phyloP scores from a whole-genome alignment of 495 filamentous ascomycete species.

The Lentithecium fluviatile region DNA sequence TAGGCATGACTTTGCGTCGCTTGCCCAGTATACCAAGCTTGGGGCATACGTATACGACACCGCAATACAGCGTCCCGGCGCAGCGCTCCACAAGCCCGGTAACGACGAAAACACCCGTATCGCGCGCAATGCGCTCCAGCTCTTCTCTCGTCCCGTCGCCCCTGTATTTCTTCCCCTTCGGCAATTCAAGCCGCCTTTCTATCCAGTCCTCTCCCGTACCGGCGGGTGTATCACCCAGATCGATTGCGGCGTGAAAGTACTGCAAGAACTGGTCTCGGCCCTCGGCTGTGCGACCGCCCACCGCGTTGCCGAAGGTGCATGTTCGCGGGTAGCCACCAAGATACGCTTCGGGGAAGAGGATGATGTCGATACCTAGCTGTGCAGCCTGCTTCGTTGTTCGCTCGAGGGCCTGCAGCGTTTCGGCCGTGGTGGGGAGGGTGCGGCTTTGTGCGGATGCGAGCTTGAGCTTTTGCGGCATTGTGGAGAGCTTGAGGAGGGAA shows the following conservation, averaged over 20 bases:
- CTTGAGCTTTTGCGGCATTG: slow-evolving; percentile 54
- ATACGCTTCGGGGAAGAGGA: slow-evolving; percentile 92
- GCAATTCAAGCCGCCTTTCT: slow-evolving; percentile 55
- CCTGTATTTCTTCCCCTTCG: slow-evolving; percentile 46
- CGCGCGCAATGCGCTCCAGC: slow-evolving; percentile 68
- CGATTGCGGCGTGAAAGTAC: slow-evolving; percentile 76
- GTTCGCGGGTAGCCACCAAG: slow-evolving; percentile 90
- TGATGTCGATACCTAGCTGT: slow-evolving; percentile 60
- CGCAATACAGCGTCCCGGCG: slow-evolving; percentile 83
- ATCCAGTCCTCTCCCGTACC: slow-evolving; percentile 77
- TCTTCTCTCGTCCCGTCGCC: slow-evolving; percentile 86
- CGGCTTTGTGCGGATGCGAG: slow-evolving; percentile 76
- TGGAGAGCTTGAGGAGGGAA: neutral
- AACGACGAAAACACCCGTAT: slow-evolving; percentile 78
- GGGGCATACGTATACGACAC: slow-evolving; percentile 80
- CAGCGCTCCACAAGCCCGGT: slow-evolving; percentile 75
- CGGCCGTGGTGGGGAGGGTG: slow-evolving; percentile 61
- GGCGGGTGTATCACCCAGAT: slow-evolving; percentile 79
- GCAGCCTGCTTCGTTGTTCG: slow-evolving; percentile 54
- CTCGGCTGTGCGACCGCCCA: slow-evolving; percentile 64
- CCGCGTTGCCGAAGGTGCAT: slow-evolving; percentile 69
- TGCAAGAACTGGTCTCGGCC: slow-evolving; percentile 81
- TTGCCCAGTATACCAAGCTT: slow-evolving; percentile 71
- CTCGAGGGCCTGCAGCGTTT: slow-evolving; percentile 66
- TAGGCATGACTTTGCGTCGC: slow-evolving; percentile 93